A percentile compares a stretch with the other conserved stretches of the same genome.
These are phyloP conservation scores for Candida sanyaensis DNA, from an alignment of 1,139 yeast genomes.

Conservation along the genomic window DNA sequence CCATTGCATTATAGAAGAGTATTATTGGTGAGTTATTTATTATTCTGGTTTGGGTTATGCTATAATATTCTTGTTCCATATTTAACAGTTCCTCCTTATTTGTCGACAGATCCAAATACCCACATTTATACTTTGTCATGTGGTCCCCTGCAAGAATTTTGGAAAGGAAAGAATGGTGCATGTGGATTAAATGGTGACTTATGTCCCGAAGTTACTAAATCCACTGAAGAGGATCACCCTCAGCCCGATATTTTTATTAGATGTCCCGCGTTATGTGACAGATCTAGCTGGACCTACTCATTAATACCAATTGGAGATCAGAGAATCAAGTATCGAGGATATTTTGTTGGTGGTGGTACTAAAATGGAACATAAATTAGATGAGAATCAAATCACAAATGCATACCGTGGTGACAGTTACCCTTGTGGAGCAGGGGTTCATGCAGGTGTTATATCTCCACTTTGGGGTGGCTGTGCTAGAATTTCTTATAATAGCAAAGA, in stretches of 20 bases:
- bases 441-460: constrained; percentile 74
- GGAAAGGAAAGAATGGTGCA: constrained; percentile 73
- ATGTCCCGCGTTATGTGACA: constrained; percentile 88
- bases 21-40: constrained; percentile 36
- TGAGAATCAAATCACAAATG: constrained; percentile 43
- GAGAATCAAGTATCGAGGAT: constrained; percentile 69
- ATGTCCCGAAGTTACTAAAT: constrained; percentile 45
- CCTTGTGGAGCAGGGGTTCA: constrained; percentile 92
- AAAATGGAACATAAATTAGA: constrained; percentile 15
- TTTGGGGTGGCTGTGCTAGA: constrained; percentile 80
- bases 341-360: constrained; percentile 73
- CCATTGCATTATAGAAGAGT: constrained; percentile 27
- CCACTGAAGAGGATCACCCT: background rate
- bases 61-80: constrained; percentile 39
- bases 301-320: constrained; percentile 75
- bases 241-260: constrained; percentile 57
- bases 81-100: constrained; percentile 35
- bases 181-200: constrained; percentile 73
- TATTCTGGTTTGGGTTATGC: constrained; percentile 34
- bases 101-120: constrained; percentile 17
- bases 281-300: constrained; percentile 76
- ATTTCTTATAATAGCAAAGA: constrained; percentile 58
- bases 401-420: constrained; percentile 86
- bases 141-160: constrained; percentile 37
- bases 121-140: constrained; percentile 45